Evolutionary conservation across 2,329 filamentous ascomycete genomes (phyloP).

Genomic region (Pleomassaria siparia): DNA sequence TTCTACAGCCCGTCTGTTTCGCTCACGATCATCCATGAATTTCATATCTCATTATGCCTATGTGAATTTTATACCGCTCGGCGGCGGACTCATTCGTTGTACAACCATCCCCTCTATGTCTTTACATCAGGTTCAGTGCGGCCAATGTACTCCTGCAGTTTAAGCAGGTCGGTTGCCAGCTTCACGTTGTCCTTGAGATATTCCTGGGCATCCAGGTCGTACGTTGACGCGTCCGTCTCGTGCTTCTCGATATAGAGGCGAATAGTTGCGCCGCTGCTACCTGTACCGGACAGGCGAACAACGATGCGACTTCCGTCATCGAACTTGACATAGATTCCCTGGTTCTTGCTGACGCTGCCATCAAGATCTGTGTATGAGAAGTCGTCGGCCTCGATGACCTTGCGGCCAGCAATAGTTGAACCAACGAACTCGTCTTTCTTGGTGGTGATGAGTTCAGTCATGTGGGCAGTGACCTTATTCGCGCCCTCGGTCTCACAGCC

Average conservation of each 20-base stretch:
- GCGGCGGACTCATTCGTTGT: constrained; percentile 1
- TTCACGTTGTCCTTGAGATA: constrained; percentile 90
- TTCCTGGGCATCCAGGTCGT: constrained; percentile 82
- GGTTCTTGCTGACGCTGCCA: constrained; percentile 91
- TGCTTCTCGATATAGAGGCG: constrained; percentile 97
- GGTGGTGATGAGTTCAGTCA: constrained; percentile 74
- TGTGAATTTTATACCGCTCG: constrained; percentile 9
- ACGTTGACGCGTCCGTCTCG: constrained; percentile 76
- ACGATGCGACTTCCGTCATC: constrained; percentile 94
- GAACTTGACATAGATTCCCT: constrained; percentile 93
- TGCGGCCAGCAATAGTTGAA: constrained; percentile 78
- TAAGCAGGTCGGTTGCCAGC: constrained; percentile 80
- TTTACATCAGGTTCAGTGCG: constrained; percentile 94
- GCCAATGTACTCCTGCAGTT: constrained; percentile 91
- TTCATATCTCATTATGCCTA: constrained; percentile 11
- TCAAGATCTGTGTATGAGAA: constrained; percentile 99
- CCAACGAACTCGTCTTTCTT: constrained; percentile 75
- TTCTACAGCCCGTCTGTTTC: neutral
- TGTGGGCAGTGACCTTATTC: constrained; percentile 81
- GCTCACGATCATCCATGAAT: neutral
- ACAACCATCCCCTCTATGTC: constrained; percentile 61
- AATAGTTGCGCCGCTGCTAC: constrained; percentile 93
- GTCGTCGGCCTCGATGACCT: constrained; percentile 86
- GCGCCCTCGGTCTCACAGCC: constrained; percentile 89
- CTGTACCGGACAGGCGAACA: constrained; percentile 91